Evolutionary conservation across 768 basidiomycete species (phyloP).

Genomic region (Pilatotrama ljubarskyi): DNA sequence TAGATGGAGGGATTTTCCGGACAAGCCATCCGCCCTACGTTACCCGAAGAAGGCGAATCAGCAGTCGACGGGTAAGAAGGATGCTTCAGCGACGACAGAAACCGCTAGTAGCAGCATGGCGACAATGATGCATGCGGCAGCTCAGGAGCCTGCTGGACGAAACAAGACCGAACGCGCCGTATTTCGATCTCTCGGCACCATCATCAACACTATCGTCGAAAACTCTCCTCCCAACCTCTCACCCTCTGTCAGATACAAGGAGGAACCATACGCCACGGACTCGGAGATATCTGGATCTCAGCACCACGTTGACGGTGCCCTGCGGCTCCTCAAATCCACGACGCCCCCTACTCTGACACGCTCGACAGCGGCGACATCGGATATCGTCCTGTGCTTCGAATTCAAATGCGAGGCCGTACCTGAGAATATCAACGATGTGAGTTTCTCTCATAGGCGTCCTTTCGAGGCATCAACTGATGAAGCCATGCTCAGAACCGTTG

Average conservation of each 20-base stretch:
- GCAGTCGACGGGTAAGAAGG: not conserved
- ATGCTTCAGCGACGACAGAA: not conserved
- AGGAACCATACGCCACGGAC: not conserved
- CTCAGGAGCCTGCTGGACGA: not conserved
- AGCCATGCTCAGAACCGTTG: not conserved
- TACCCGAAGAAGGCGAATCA: not conserved
- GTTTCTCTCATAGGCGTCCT: not conserved
- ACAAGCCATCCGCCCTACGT: not conserved
- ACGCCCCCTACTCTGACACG: not conserved
- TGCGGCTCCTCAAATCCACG: not conserved
- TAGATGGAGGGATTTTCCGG: slow-evolving; percentile 1
- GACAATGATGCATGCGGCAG: not conserved
- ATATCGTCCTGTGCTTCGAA: not conserved
- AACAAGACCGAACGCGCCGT: not conserved
- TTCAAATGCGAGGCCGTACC: not conserved
- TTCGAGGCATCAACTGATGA: not conserved
- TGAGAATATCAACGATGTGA: not conserved
- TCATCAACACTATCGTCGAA: not conserved
- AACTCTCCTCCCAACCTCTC: not conserved
- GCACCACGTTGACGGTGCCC: not conserved
- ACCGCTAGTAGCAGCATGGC: not conserved
- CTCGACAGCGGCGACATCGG: not conserved
- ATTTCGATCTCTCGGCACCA: not conserved
- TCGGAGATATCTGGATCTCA: not conserved
- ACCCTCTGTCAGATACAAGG: not conserved